phyloP scores from a whole-genome alignment of 1,284 basidiomycete genomes.

The Amylostereum chailletii region DNA sequence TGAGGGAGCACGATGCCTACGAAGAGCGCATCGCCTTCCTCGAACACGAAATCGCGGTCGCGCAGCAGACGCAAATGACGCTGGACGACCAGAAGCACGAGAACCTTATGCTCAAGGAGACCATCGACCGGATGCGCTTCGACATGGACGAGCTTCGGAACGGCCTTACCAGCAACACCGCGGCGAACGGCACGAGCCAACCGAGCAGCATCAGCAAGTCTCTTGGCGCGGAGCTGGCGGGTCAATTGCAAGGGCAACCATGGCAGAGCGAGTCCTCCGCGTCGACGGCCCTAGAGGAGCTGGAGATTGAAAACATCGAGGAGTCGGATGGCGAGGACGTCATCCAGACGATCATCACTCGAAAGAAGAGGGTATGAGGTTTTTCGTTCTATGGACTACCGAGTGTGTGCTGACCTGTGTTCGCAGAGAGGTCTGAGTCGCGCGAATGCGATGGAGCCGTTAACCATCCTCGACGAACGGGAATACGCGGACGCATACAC shows the following conservation, averaged over 20 bases:
- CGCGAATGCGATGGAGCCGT: slow-evolving; percentile 38
- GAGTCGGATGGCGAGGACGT: slow-evolving; percentile 65
- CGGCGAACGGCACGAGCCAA: slow-evolving; percentile 32
- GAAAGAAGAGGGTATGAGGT: slow-evolving; percentile 57
- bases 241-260: slow-evolving; percentile 34
- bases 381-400: slow-evolving; percentile 4
- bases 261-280: slow-evolving; percentile 4
- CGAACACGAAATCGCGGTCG: slow-evolving; percentile 57
- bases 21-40: slow-evolving; percentile 60
- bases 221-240: slow-evolving; percentile 72
- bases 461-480: slow-evolving; percentile 56
- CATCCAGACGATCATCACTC: slow-evolving; percentile 74
- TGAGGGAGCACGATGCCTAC: slow-evolving; percentile 56
- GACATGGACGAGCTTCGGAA: slow-evolving; percentile 88
- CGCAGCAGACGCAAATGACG: slow-evolving; percentile 60
- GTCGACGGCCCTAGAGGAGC: slow-evolving; percentile 19
- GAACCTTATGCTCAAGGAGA: slow-evolving; percentile 85
- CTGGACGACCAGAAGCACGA: slow-evolving; percentile 88
- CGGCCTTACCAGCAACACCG: slow-evolving; percentile 57
- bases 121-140: slow-evolving; percentile 83
- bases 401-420: slow-evolving; percentile 1
- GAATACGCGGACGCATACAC: slow-evolving; percentile 63
- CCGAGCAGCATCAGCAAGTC: slow-evolving; percentile 65
- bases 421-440: slow-evolving; percentile 57
- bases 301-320: slow-evolving; percentile 29